Conservation (phyloP, 2,329 filamentous ascomycete species). For the Aureobasidium sp. region DNA sequence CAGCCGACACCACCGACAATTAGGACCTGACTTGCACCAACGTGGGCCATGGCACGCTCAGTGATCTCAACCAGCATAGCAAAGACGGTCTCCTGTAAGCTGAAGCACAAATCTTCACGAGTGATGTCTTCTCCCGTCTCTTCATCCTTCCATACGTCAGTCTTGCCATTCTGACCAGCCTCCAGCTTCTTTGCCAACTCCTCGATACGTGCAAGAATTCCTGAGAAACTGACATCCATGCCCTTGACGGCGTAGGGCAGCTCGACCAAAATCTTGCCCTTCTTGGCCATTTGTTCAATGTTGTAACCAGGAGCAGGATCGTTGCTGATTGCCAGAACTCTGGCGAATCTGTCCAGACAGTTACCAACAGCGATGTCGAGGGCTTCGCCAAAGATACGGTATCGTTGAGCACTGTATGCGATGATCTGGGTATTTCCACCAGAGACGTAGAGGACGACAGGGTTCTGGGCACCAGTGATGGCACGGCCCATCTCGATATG, state of each 20-base stretch:
- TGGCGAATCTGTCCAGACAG: conserved; percentile 90
- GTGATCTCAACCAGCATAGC: conserved; percentile 99
- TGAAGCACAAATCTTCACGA: conserved; percentile 82
- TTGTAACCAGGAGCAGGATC: conserved; percentile 97
- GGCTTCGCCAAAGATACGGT: conserved; percentile 96
- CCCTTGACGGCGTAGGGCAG: conserved; percentile 95
- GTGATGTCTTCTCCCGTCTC: conserved; percentile 56
- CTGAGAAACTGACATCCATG: conserved; percentile 96
- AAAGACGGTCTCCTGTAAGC: conserved; percentile 87
- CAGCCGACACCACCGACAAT: conserved; percentile 95
- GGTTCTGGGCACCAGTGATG: conserved; percentile 84
- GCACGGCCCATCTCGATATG: conserved; percentile 98
- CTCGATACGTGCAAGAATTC: conserved; percentile 79
- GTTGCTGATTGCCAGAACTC: conserved; percentile 84
- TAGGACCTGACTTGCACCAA: conserved; percentile 80
- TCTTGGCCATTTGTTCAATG: conserved; percentile 86
- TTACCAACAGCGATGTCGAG: conserved; percentile 97
- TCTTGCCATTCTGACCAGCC: conserved; percentile 17
- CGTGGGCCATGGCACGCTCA: conserved; percentile 96
- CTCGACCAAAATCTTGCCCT: conserved; percentile 64
- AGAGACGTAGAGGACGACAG: conserved; percentile 90
- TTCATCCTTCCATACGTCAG: conserved; percentile 27
- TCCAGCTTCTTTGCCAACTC: conserved; percentile 63
- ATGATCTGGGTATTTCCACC: conserved; percentile 98
- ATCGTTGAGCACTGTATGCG: conserved; percentile 86